These are phyloP conservation scores for Fagus sylvatica DNA, from an alignment of 306 rosid species.

Conservation along the genomic window DNA sequence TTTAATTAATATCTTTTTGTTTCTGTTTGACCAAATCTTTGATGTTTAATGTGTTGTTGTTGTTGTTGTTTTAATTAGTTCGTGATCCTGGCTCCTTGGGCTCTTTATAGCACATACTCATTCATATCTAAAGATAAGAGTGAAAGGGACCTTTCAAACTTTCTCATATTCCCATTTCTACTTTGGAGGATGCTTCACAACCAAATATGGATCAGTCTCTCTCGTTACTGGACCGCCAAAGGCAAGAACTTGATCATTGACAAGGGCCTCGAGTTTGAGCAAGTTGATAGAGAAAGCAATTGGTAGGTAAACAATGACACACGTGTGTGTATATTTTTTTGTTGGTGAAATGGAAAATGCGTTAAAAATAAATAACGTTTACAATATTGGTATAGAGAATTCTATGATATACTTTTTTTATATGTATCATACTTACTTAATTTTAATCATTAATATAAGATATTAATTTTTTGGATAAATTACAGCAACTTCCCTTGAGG, in stretches of 20 bases:
- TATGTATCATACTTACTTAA: too few species aligned
- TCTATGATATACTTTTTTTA: too few species aligned
- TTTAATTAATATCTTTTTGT: background rate
- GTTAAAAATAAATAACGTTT: too few species aligned
- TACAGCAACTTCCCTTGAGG: too few species aligned
- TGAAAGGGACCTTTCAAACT: background rate
- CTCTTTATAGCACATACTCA: background rate
- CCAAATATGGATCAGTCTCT: conserved; percentile 28
- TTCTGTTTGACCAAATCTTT: background rate
- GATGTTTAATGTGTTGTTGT: background rate
- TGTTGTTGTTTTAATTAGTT: background rate
- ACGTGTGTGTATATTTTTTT: too few species aligned
- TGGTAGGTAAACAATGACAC: conserved; percentile 17
- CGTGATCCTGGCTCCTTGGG: background rate
- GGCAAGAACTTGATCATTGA: conserved; percentile 17
- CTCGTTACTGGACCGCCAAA: conserved; percentile 14
- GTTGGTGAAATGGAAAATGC: too few species aligned
- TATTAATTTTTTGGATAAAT: too few species aligned
- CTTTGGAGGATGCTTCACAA: conserved; percentile 25
- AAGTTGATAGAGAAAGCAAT: conserved; percentile 39
- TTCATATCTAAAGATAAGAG: background rate
- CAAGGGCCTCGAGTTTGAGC: conserved; percentile 38
- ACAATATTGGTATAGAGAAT: too few species aligned
- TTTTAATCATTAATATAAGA: too few species aligned
- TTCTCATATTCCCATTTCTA: background rate